Evolutionary conservation across 768 basidiomycete genomes (phyloP).

Genomic region (Lentinula boryana): DNA sequence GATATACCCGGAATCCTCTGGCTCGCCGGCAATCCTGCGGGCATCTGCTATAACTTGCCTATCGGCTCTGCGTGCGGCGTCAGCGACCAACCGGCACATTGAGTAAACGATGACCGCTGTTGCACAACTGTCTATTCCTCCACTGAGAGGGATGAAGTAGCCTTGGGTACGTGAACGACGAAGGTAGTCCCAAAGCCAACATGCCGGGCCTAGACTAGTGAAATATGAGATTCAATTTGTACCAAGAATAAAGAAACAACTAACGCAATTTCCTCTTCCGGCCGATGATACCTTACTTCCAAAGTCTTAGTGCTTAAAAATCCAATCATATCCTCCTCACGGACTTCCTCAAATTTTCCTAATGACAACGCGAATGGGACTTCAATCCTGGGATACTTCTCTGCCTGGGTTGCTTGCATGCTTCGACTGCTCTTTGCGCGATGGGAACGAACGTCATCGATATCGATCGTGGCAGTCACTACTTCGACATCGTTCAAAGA

Average conservation of each 20-base stretch:
- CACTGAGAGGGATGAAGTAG: constrained; percentile 66
- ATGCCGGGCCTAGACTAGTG: constrained; percentile 86
- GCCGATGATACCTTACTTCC: constrained; percentile 69
- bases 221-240: neutral
- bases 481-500: constrained; percentile 96
- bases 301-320: constrained; percentile 30
- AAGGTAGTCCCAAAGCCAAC: constrained; percentile 99
- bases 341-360: constrained; percentile 64
- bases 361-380: constrained; percentile 74
- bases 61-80: constrained; percentile 70
- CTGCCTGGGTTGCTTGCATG: constrained; percentile 79
- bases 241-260: neutral
- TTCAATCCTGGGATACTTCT: constrained; percentile 76
- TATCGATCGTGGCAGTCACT: constrained; percentile 90
- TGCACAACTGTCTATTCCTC: constrained; percentile 93
- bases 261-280: constrained; percentile 97
- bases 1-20: constrained; percentile 73
- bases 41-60: constrained; percentile 88
- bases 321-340: constrained; percentile 41
- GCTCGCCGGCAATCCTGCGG: constrained; percentile 80
- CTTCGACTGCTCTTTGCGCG: constrained; percentile 78
- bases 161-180: constrained; percentile 90
- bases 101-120: constrained; percentile 94
- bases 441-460: constrained; percentile 94
- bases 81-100: constrained; percentile 89